Evolutionary conservation across 495 filamentous ascomycete genomes (phyloP).

Genomic region (Podospora bellae-mahoneyi): DNA sequence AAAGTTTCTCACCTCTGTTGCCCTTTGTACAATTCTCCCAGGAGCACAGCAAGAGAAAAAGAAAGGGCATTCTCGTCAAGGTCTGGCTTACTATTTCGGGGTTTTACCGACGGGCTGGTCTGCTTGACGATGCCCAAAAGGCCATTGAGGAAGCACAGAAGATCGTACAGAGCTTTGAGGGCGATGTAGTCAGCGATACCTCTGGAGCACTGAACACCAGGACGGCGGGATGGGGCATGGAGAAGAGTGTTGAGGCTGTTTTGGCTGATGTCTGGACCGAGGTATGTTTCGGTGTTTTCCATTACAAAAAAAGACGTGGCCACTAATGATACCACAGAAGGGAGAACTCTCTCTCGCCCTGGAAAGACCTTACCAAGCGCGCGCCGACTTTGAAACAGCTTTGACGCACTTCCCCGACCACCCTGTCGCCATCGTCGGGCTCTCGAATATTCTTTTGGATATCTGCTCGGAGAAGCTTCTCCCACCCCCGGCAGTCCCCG

Average conservation of each 20-base stretch:
- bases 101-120: conserved; percentile 77
- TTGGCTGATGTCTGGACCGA: conserved; percentile 78
- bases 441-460: conserved; percentile 82
- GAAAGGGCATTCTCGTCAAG: conserved; percentile 62
- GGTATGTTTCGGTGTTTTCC: conserved; percentile 40
- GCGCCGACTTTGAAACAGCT: conserved; percentile 73
- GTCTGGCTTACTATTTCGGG: conserved; percentile 88
- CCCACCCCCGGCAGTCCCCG: conserved; percentile 44
- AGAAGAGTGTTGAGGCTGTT: conserved; percentile 72
- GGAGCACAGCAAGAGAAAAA: conserved; percentile 52
- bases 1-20: conserved; percentile 28
- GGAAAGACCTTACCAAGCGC: conserved; percentile 61
- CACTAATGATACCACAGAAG: conserved; percentile 43
- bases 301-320: background rate
- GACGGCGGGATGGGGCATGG: conserved; percentile 66
- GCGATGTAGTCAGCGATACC: conserved; percentile 50
- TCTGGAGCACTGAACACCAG: conserved; percentile 48
- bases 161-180: conserved; percentile 56
- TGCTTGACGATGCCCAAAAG: conserved; percentile 71
- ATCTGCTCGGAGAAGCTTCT: conserved; percentile 66
- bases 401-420: conserved; percentile 72
- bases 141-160: conserved; percentile 79
- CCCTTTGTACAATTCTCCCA: conserved; percentile 50
- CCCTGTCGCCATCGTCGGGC: conserved; percentile 71
- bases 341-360: conserved; percentile 64